phyloP scores from a whole-genome alignment of 208 protist species.

The Leishmania amazonensis region DNA sequence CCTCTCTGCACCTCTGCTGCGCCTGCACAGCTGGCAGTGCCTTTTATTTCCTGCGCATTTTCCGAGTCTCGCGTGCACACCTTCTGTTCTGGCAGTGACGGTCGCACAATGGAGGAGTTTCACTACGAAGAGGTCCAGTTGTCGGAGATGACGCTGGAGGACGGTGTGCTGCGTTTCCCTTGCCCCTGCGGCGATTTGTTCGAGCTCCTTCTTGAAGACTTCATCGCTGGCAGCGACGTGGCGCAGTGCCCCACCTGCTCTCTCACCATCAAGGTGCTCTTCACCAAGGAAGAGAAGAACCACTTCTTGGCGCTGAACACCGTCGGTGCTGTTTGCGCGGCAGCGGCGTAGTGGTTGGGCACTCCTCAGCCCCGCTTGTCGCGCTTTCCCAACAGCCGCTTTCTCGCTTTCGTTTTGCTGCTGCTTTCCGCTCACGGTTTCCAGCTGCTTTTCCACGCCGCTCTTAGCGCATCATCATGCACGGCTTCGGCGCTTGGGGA shows the following conservation, averaged over 20 bases:
- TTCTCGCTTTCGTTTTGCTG: background rate
- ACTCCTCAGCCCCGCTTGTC: background rate
- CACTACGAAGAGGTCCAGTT: slow-evolving; percentile 92
- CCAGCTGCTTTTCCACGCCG: background rate
- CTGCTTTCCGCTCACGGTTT: background rate
- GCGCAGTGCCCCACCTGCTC: slow-evolving; percentile 92
- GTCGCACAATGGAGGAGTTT: slow-evolving; percentile 59
- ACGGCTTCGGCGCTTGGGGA: background rate
- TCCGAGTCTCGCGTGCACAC: background rate
- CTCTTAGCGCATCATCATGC: background rate
- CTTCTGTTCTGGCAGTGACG: background rate
- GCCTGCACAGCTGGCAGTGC: background rate
- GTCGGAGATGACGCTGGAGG: slow-evolving; percentile 81
- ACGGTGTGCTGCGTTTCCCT: slow-evolving; percentile 75
- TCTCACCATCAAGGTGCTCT: slow-evolving; percentile 84
- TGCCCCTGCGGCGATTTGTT: slow-evolving; percentile 94
- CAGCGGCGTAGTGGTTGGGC: slow-evolving; percentile 24
- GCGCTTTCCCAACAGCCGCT: background rate
- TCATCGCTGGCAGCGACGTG: slow-evolving; percentile 67
- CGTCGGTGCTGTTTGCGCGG: slow-evolving; percentile 10
- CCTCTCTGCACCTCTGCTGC: background rate
- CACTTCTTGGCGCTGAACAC: slow-evolving; percentile 36
- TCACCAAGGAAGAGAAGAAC: slow-evolving; percentile 52
- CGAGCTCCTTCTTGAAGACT: slow-evolving; percentile 78
- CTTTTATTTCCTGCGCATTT: background rate